Percentiles rank a stretch among this genome's conserved stretches.
Conservation (phyloP, 2,329 filamentous ascomycete species). For the Berkeleyomyces basicola region DNA sequence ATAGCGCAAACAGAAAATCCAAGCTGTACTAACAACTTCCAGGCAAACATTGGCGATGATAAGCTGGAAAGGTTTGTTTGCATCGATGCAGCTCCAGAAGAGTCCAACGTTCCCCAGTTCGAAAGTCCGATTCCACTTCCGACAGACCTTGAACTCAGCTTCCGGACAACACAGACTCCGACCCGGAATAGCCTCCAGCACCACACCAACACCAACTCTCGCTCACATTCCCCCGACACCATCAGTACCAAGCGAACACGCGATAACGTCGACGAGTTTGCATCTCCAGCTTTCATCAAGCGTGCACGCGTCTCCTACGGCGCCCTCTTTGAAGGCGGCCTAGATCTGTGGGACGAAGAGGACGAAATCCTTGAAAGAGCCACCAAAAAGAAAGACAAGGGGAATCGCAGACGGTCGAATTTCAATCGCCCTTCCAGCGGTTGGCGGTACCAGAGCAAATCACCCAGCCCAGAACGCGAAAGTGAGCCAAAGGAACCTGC, state of each 20-base stretch:
- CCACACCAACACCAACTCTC: background rate
- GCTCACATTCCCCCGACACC: background rate
- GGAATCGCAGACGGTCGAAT: constrained; percentile 20
- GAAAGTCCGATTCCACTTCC: constrained; percentile 13
- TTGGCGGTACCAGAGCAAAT: constrained; percentile 61
- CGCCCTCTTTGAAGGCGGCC: constrained; percentile 43
- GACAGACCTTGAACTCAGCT: constrained; percentile 2
- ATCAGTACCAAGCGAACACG: constrained; percentile 16
- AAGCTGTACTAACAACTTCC: background rate
- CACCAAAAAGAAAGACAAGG: constrained; percentile 37
- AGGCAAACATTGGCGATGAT: constrained; percentile 10
- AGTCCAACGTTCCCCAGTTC: constrained; percentile 15
- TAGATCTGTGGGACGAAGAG: constrained; percentile 57
- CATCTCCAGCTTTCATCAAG: constrained; percentile 68
- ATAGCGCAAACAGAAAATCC: background rate
- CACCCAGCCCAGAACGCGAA: constrained; percentile 46
- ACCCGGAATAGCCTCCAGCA: constrained; percentile 13
- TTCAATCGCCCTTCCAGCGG: constrained; percentile 42
- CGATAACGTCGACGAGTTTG: constrained; percentile 37
- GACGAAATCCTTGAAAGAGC: constrained; percentile 20
- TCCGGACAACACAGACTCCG: constrained; percentile 15
- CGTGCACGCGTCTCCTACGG: constrained; percentile 53
- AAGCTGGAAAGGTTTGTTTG: constrained; percentile 29
- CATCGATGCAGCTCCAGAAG: constrained; percentile 26
- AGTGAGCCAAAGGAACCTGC: constrained; percentile 13